These are phyloP conservation scores for Erodium trifolium DNA, from an alignment of 441 rosid genomes.

Conservation along the genomic window DNA sequence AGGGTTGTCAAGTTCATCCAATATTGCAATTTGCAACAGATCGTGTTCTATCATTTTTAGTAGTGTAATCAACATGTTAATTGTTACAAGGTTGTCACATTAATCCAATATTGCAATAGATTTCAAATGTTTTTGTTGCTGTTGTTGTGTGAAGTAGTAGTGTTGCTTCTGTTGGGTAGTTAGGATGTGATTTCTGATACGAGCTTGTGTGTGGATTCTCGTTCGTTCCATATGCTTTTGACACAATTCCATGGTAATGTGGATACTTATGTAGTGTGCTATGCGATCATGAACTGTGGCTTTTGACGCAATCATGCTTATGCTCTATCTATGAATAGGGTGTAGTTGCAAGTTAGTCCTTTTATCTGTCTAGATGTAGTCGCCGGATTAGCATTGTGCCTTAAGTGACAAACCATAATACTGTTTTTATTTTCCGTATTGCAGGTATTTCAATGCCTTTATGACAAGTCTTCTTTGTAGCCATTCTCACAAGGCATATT, in stretches of 20 bases:
- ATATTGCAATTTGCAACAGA: background rate
- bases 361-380: background rate
- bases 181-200: background rate
- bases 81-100: background rate
- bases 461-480: constrained; percentile 3
- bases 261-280: background rate
- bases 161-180: background rate
- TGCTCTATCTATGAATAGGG: background rate
- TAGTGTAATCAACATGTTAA: background rate
- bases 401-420: background rate
- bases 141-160: background rate
- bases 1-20: background rate
- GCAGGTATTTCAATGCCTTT: constrained; percentile 10
- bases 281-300: background rate
- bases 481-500: constrained; percentile 2
- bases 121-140: background rate
- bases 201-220: background rate
- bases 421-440: background rate
- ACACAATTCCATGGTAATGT: background rate
- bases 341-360: background rate
- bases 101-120: background rate
- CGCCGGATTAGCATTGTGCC: background rate
- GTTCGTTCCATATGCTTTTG: background rate
- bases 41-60: background rate
- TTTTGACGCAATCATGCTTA: constrained; percentile 1